Evolutionary conservation across 1,284 basidiomycete genomes (phyloP), one percentile per base, ranked within the genome.

Genomic region (Tetrapyrgos nigripes): DNA sequence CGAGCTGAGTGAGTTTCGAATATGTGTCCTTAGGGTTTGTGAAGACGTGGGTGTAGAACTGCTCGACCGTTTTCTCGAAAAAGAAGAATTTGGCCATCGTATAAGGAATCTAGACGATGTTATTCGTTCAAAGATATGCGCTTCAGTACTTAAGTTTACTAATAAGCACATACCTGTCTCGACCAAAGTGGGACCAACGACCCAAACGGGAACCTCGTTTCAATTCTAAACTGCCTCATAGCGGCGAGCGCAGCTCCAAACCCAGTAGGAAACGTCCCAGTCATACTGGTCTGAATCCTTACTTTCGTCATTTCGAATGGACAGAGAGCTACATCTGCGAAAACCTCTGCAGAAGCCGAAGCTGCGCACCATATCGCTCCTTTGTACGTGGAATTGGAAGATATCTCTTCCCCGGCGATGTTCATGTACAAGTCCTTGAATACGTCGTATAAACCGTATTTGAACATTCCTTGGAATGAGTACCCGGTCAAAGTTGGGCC

Each of bases 371-470:
- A 98, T 79, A 99, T 95, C 59, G 85, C 84, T 66, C 93, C 91
- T 78, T 98, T 93, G 89, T 98, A 94, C 70, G 91, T 86, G 57
- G 84, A 75, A 17, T 94, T 82, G n/a, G 14, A 17, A 9, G 37
- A 40, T n/a, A 82, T 78, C 76, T 97, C 94, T 70, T 94, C 83
- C 65, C 94, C 94, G 59, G 93, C 88, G 59, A 87, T 68, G 80
- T 96, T 93, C 79, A 91, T 89, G 81, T 95, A 93, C 63, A 78
- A 68, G 76, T 97, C 94, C 84, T 98, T 98, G 91, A 96, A 97
- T 73, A 91, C 77, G 79, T 96, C 95, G 78, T 97, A 97, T 75
- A 94, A 91, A 79, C 94, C 94, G 77, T 93, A 97, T 35, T 97
- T 97, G 87, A 96, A 93, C 82, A 95, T 87, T 70, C 95, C 96